These are phyloP conservation scores for Aciculoconidium aculeatum DNA, from an alignment of 805 yeast species.

Conservation along the genomic window DNA sequence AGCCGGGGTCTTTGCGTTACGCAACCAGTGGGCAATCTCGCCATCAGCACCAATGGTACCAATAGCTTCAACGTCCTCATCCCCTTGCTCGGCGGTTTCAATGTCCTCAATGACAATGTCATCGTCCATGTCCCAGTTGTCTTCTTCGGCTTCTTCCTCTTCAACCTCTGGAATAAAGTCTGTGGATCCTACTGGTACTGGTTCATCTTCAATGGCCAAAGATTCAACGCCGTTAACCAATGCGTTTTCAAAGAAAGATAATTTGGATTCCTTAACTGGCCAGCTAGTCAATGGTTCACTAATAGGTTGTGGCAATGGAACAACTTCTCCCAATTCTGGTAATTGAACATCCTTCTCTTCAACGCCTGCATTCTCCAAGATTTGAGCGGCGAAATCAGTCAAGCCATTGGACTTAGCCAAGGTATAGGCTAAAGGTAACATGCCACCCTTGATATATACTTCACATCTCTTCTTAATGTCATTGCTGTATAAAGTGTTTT, in stretches of 20 bases:
- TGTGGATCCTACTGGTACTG: constrained; percentile 1
- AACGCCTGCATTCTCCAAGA: constrained; percentile 65
- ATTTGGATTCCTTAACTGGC: constrained; percentile 73
- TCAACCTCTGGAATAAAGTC: constrained; percentile 14
- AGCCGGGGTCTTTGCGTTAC: constrained; percentile 85
- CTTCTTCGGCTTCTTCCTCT: constrained; percentile 39
- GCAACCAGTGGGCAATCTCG: constrained; percentile 77
- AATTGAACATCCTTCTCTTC: constrained; percentile 56
- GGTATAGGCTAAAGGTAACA: constrained; percentile 86
- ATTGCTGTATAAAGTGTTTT: constrained; percentile 73
- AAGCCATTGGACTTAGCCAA: constrained; percentile 85
- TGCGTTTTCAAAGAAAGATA: constrained; percentile 83
- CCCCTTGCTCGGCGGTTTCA: constrained; percentile 18
- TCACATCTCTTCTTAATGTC: constrained; percentile 70
- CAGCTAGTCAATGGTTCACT: constrained; percentile 51
- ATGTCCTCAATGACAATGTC: constrained; percentile 63
- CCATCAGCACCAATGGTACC: constrained; percentile 29
- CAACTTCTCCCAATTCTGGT: constrained; percentile 45
- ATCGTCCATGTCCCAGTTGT: constrained; percentile 73
- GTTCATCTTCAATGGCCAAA: constrained; percentile 43
- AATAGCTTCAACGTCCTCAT: constrained; percentile 9
- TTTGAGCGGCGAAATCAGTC: constrained; percentile 64
- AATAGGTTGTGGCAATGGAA: constrained; percentile 44
- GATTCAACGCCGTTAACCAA: constrained; percentile 65
- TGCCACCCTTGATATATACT: constrained; percentile 70